phyloP scores from a whole-genome alignment of 768 basidiomycete species.

The Porphyrellus cyaneotinctus region DNA sequence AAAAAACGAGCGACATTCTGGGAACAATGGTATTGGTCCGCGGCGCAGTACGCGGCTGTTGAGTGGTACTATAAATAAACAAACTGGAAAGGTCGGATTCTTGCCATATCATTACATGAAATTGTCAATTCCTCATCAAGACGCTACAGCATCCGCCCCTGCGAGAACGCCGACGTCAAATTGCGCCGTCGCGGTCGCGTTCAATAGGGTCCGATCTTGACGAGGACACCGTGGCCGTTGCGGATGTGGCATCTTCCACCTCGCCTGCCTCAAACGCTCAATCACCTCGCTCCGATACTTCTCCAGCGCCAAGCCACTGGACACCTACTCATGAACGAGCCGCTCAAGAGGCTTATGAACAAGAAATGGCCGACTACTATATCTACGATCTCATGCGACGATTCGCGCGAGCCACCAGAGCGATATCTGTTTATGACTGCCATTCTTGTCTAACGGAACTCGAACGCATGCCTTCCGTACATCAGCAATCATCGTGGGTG shows the following conservation, averaged over 20 bases:
- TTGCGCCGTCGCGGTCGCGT: slow-evolving; percentile 50
- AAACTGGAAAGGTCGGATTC: slow-evolving; percentile 50
- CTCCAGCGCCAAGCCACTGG: slow-evolving; percentile 59
- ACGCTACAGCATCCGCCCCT: slow-evolving; percentile 30
- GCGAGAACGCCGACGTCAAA: slow-evolving; percentile 59
- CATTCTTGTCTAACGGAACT: slow-evolving; percentile 70
- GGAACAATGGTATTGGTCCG: slow-evolving; percentile 43
- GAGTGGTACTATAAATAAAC: slow-evolving; percentile 53
- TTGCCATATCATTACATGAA: background rate
- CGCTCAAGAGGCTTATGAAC: slow-evolving; percentile 67
- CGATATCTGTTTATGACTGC: slow-evolving; percentile 73
- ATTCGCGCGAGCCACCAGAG: slow-evolving; percentile 77
- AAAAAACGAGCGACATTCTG: slow-evolving; percentile 48
- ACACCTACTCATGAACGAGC: slow-evolving; percentile 65
- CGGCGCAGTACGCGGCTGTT: slow-evolving; percentile 74
- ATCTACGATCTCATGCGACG: slow-evolving; percentile 76
- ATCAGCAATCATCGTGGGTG: slow-evolving; percentile 74
- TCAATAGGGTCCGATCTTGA: slow-evolving; percentile 71
- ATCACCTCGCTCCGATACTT: slow-evolving; percentile 62
- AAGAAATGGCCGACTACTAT: slow-evolving; percentile 75
- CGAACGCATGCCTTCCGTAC: slow-evolving; percentile 66
- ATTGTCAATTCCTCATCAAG: background rate
- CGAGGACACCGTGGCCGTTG: slow-evolving; percentile 48
- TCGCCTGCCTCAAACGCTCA: slow-evolving; percentile 56
- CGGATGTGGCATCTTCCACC: slow-evolving; percentile 54